Conservation (phyloP, 2,329 filamentous ascomycete genomes). For the Nannizziopsis arthrosporioides region DNA sequence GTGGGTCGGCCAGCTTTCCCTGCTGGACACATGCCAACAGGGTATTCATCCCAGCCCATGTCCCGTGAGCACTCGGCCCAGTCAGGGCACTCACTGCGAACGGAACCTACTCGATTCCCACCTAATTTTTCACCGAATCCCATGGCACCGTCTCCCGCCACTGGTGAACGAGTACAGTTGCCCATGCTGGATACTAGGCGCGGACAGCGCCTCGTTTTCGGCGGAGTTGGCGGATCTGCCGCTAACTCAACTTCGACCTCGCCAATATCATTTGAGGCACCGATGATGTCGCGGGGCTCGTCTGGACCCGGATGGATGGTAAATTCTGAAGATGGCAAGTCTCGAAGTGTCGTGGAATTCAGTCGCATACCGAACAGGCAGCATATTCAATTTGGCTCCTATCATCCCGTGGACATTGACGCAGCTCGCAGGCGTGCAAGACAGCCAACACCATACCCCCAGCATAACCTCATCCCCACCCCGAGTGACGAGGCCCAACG, state of each 20-base stretch:
- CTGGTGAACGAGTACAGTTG: background rate
- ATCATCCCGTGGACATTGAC: slow-evolving; percentile 17
- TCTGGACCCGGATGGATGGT: slow-evolving; percentile 22
- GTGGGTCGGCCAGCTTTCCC: slow-evolving; percentile 4
- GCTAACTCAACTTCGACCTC: slow-evolving; percentile 11
- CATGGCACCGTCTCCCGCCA: slow-evolving; percentile 5
- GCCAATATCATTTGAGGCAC: slow-evolving; percentile 11
- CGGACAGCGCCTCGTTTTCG: slow-evolving; percentile 9
- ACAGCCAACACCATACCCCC: slow-evolving; percentile 18
- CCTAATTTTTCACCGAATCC: slow-evolving; percentile 11
- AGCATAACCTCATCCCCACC: slow-evolving; percentile 19
- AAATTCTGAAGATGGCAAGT: slow-evolving; percentile 14
- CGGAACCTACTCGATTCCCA: slow-evolving; percentile 15
- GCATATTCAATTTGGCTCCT: slow-evolving; percentile 20
- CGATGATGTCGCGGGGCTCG: slow-evolving; percentile 16
- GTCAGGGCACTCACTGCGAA: slow-evolving; percentile 19
- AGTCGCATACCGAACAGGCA: slow-evolving; percentile 9
- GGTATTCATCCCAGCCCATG: slow-evolving; percentile 24
- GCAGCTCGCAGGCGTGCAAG: slow-evolving; percentile 17
- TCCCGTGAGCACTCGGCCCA: slow-evolving; percentile 20
- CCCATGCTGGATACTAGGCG: slow-evolving; percentile 7
- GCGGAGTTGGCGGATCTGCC: slow-evolving; percentile 11
- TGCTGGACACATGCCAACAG: slow-evolving; percentile 13
- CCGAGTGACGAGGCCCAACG: slow-evolving; percentile 14
- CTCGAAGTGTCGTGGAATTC: slow-evolving; percentile 15